Base-by-base conservation (phyloP, 768 basidiomycete species). In the Psilocybe sp. region DNA sequence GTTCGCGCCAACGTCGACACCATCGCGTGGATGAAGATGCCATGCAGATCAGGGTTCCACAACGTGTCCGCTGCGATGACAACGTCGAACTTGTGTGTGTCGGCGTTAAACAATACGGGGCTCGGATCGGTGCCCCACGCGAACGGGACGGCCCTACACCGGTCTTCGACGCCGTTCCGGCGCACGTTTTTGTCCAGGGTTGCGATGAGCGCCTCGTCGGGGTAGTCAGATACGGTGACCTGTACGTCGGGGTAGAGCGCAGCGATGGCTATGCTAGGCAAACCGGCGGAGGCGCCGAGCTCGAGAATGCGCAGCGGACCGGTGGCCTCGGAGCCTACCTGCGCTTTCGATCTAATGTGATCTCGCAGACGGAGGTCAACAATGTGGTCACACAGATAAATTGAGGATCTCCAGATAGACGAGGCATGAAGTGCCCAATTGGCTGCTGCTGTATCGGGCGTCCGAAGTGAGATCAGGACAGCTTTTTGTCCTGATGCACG, bases 381-480 rank as follows among this genome's bases (percentile, higher is more conserved):
- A 31, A 89, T 48, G 54, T 88, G 80, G 61, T 88, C 81, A 40
- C 84, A 84, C 39, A 89, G 64, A 67, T 81, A 87, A 38, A 79
- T 64, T 13, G 88, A 80, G 5, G 89, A 76, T 5, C 74, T 68
- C 89, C 87, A 92, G 59, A 91, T 80, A 13, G 85, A 85, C 18
- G 85, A 83, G 1, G 89, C 89, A 50, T 92, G 88, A 2, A 91
- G 65, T 1, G 79, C 72, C 89, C 89, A 91, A 59, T 90, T 88
- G 14, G 74, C 70, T 16, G 84, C 69, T 10, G 76, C 69, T 10
- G 87, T 84, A 59, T 89, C 84, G 10, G 89, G 87, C 1, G 78
- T 83, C 12, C 63, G 60, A 38, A 89, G 65, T 0, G 71, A 69
- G 44, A 88, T 72, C 31, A 54, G 58, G 31, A 50, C 49, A 9